A percentile compares a stretch with the other conserved stretches of the same genome.
phyloP scores from a whole-genome alignment of 164 flowering plant genomes.

The Akebia trifoliata region DNA sequence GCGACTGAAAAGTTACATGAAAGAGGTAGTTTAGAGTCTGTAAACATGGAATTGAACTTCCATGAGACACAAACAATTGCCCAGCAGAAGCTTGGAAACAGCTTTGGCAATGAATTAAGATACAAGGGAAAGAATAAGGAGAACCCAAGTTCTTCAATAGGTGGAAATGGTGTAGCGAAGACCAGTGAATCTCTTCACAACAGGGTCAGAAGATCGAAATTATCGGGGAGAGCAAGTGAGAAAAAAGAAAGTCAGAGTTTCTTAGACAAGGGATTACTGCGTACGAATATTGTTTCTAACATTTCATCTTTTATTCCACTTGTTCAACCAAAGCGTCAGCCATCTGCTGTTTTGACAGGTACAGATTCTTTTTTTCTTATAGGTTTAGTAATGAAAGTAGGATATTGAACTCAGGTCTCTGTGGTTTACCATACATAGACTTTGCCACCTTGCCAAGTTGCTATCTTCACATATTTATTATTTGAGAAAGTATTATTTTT shows the following conservation, averaged over 20 bases:
- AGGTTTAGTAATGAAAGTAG: no score
- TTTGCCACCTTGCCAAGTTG: no score
- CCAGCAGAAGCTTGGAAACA: constrained; percentile 24
- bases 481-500: not conserved
- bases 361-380: no score
- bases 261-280: constrained; percentile 34
- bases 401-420: no score
- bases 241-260: constrained; percentile 33
- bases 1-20: constrained; percentile 25
- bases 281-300: constrained; percentile 68
- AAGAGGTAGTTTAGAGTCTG: constrained; percentile 42
- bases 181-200: constrained; percentile 25
- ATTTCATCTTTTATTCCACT: constrained; percentile 70
- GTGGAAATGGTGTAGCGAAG: constrained; percentile 31
- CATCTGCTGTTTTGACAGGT: constrained; percentile 52
- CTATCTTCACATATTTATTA: no score
- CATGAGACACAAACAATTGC: constrained; percentile 22
- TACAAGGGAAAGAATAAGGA: constrained; percentile 34
- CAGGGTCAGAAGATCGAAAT: constrained; percentile 39
- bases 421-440: no score
- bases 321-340: constrained; percentile 63
- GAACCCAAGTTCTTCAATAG: constrained; percentile 30
- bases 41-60: constrained; percentile 28
- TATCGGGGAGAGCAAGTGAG: constrained; percentile 35
- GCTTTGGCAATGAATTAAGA: constrained; percentile 21